phyloP scores from a whole-genome alignment of 192 early-diverging fungal species.

The Chytriomyces sp. region DNA sequence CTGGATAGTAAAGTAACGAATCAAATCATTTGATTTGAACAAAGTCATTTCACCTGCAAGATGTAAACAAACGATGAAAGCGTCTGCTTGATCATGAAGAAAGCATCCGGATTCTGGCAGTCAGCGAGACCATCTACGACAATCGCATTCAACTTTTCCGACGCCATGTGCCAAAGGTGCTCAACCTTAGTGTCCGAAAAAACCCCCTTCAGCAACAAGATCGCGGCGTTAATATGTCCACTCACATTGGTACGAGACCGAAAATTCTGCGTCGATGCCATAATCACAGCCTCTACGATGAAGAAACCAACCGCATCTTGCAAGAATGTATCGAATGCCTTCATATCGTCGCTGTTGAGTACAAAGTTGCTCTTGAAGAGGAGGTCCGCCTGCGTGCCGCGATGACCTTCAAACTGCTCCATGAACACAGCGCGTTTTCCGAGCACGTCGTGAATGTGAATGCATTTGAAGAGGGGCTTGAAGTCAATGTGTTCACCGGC shows the following conservation, averaged over 20 bases:
- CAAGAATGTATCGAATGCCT: slow-evolving; percentile 72
- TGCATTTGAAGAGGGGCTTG: slow-evolving; percentile 91
- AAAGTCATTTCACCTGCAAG: slow-evolving; percentile 64
- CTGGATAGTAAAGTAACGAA: no score
- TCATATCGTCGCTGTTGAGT: slow-evolving; percentile 65
- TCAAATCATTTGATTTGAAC: background rate
- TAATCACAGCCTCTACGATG: slow-evolving; percentile 86
- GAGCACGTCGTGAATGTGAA: slow-evolving; percentile 94
- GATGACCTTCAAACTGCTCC: slow-evolving; percentile 85
- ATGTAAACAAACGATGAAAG: slow-evolving; percentile 89
- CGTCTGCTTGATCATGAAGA: slow-evolving; percentile 75
- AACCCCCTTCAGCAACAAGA: slow-evolving; percentile 21
- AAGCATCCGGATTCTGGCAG: slow-evolving; percentile 76
- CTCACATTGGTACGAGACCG: slow-evolving; percentile 72
- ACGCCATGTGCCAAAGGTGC: slow-evolving; percentile 84
- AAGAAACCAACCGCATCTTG: slow-evolving; percentile 96
- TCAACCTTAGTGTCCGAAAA: slow-evolving; percentile 74
- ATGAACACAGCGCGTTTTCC: slow-evolving; percentile 86
- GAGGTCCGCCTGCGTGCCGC: slow-evolving; percentile 84
- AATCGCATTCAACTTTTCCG: slow-evolving; percentile 76
- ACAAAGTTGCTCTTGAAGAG: slow-evolving; percentile 76
- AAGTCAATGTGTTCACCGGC: slow-evolving; percentile 84
- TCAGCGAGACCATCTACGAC: slow-evolving; percentile 78
- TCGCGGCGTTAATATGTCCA: slow-evolving; percentile 11
- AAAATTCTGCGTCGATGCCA: slow-evolving; percentile 88